These are phyloP conservation scores for Xerocomellus chrysenteron DNA, from an alignment of 768 basidiomycete genomes.

Conservation along the genomic window DNA sequence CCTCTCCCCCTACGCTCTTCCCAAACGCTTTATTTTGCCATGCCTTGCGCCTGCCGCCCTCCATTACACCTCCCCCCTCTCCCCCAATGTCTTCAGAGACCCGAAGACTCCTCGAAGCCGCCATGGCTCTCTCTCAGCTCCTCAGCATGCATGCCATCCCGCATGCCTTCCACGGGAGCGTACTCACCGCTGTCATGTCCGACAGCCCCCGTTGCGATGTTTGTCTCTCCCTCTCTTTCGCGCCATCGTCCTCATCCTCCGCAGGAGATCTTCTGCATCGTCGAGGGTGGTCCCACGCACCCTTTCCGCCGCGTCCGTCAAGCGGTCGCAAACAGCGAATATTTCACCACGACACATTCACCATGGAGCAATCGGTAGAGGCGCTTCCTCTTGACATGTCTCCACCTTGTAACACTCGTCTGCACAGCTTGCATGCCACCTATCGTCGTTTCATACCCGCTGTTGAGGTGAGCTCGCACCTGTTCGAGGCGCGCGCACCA, in stretches of 20 bases:
- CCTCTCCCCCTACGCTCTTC: conserved; percentile 38
- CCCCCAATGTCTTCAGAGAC: conserved; percentile 62
- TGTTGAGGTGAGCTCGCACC: conserved; percentile 54
- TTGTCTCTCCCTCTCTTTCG: conserved; percentile 27
- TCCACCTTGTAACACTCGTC: conserved; percentile 11
- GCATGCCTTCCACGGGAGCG: conserved; percentile 80
- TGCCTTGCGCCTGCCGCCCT: conserved; percentile 43
- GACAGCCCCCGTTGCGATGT: conserved; percentile 66
- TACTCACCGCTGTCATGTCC: conserved; percentile 68
- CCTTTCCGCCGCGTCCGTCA: conserved; percentile 82
- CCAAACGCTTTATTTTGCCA: conserved; percentile 48
- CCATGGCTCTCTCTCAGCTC: conserved; percentile 66
- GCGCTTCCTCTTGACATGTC: background rate
- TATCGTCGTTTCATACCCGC: conserved; percentile 76
- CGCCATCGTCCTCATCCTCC: conserved; percentile 7
- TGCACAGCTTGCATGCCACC: conserved; percentile 63
- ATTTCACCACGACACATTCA: conserved; percentile 66
- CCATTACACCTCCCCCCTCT: conserved; percentile 18
- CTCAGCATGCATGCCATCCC: conserved; percentile 58
- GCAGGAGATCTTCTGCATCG: conserved; percentile 84
- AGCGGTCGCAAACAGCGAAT: conserved; percentile 61
- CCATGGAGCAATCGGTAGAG: conserved; percentile 83
- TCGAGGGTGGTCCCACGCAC: conserved; percentile 70
- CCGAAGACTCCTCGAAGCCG: conserved; percentile 73
- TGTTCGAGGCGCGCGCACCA: background rate